phyloP scores from a whole-genome alignment of 2,329 filamentous ascomycete genomes.

The Phialophora verrucosa region DNA sequence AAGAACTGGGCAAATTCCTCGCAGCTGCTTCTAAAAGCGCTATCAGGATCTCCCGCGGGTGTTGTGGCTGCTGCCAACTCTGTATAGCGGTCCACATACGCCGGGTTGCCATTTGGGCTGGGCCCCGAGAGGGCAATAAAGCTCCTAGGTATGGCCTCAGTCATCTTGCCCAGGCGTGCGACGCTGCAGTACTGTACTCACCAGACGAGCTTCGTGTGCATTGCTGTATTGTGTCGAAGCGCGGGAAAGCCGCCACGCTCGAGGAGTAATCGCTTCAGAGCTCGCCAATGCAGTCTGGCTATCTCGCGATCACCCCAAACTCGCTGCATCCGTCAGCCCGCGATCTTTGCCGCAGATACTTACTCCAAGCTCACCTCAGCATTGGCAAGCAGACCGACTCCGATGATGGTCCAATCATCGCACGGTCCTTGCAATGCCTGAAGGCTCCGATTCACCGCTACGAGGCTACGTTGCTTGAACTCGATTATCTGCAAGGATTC shows the following conservation, averaged over 20 bases:
- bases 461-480: conserved; percentile 18
- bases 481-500: conserved; percentile 23
- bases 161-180: background rate
- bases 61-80: conserved; percentile 2
- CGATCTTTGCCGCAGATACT: background rate
- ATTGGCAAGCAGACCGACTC: conserved; percentile 27
- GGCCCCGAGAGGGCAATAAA: conserved; percentile 30
- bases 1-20: conserved; percentile 22
- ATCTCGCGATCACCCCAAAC: conserved; percentile 25
- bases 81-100: conserved; percentile 16
- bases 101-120: conserved; percentile 21
- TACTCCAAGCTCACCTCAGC: conserved; percentile 21
- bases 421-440: conserved; percentile 15
- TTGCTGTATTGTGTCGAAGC: conserved; percentile 9
- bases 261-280: conserved; percentile 25
- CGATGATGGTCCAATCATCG: conserved; percentile 25
- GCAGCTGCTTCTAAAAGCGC: conserved; percentile 17
- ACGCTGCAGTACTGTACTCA: conserved; percentile 15
- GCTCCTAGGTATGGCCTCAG: conserved; percentile 15
- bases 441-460: conserved; percentile 22
- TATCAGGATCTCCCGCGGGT: background rate
- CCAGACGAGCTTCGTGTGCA: conserved; percentile 30
- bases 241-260: conserved; percentile 25
- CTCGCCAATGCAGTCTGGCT: conserved; percentile 27
- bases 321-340: conserved; percentile 14